Conservation (phyloP, 345 rosid genomes). For the Rhizophora mangle region DNA sequence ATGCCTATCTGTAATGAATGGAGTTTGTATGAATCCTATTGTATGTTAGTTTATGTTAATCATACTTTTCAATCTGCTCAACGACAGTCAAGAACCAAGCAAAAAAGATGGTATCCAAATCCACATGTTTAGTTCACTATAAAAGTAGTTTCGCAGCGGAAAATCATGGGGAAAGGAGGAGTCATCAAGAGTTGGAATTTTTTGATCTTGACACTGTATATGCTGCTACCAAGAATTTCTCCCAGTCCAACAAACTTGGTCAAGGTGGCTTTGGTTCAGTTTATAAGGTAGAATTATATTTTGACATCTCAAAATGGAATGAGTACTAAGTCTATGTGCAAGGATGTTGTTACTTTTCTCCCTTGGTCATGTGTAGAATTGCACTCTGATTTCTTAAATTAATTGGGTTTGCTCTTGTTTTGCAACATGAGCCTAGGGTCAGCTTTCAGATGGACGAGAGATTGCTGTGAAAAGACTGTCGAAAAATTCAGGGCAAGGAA, state of each 20-base stretch:
- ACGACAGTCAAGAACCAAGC: conserved; percentile 5
- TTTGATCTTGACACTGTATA: neutral
- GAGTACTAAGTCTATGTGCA: neutral
- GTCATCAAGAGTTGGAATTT: too few relatives aligned
- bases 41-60: neutral
- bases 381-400: neutral
- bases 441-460: conserved; percentile 8
- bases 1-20: neutral
- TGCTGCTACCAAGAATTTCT: conserved; percentile 32
- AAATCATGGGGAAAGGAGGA: too few relatives aligned
- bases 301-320: neutral
- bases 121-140: too few relatives aligned
- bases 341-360: neutral
- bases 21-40: neutral
- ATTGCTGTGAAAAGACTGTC: conserved; percentile 14
- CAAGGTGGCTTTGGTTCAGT: conserved; percentile 49
- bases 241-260: conserved; percentile 26
- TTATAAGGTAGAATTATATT: conserved; percentile 29
- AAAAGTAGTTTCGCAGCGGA: too few relatives aligned
- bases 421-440: neutral
- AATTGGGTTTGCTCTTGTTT: neutral
- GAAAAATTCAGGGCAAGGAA: conserved; percentile 16
- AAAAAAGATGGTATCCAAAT: neutral
- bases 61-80: neutral
- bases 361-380: neutral